Evolutionary conservation across 2,329 filamentous ascomycete species (phyloP), one percentile per base, ranked within the genome.

Genomic region (Hypoxylon sp.): DNA sequence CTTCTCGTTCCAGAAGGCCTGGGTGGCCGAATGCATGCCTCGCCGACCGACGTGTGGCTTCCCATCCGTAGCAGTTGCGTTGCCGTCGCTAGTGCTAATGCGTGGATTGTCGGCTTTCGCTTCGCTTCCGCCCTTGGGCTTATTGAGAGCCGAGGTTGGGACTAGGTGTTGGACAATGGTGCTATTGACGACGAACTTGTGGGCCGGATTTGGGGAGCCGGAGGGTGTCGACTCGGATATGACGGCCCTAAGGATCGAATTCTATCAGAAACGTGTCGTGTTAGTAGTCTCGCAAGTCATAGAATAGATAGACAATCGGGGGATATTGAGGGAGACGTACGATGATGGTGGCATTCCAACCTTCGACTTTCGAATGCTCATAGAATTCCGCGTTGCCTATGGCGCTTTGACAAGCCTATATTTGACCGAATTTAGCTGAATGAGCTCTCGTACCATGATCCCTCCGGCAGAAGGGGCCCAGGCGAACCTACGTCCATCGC

Each of bases 131-230:
- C 78, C 83, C 72, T 85, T 84, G 68, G 88, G 79, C 81, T 88
- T 89, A 82, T 88, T 91, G 55, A 90, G 83, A 62, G 88, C 83
- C 31, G 88, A 87, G 11, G 88, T 91, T 60, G 91, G 88, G 19
- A 91, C 88, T 35, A 95, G 86, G 84, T 98, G 95, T 85, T 99
- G 95, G 74, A 98, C 97, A 78, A 98, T 98, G 73, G 95, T 98
- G 85, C 93, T 97, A 87, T 97, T 98, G 83, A 97, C 94, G 74
- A 94, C 93, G 83, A 95, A 98, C 83, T 98, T 98, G 88, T 91
- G 97, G 14, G 84, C 81, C 4, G 92, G 91, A 26, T 88, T 83
- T 29, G 85, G 81, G 67, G 85, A 83, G 68, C 85, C 82, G 52
- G 85, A 79, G 17, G 88, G 86, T 17, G 87, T 89, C 55, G 91